Percentiles rank a stretch among this genome's conserved stretches.
Evolutionary conservation across 139 green algal genomes (phyloP).

Genomic region (Pseudopediastrum boryanum): DNA sequence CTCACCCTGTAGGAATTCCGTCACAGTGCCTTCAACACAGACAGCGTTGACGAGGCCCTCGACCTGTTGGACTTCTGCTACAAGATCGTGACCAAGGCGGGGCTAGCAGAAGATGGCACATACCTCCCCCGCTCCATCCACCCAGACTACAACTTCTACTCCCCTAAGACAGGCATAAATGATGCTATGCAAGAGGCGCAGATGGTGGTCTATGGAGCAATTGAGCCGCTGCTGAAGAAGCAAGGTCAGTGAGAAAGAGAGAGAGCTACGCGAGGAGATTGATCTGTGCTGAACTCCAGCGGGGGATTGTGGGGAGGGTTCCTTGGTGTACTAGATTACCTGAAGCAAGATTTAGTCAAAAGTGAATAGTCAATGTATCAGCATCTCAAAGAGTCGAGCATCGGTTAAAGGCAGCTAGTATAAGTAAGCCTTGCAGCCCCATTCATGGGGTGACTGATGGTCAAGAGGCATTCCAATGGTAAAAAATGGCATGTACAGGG

Average conservation of each 20-base stretch:
- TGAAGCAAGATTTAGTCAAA: not conserved
- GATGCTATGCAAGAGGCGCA: slow-evolving; percentile 41
- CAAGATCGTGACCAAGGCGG: slow-evolving; percentile 15
- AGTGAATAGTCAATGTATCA: not conserved
- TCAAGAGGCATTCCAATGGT: no score
- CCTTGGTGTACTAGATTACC: not conserved
- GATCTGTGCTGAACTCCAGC: not conserved
- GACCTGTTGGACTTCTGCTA: slow-evolving; percentile 37
- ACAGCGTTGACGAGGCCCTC: slow-evolving; percentile 32
- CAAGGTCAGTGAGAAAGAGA: slow-evolving; percentile 4
- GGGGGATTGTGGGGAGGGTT: not conserved
- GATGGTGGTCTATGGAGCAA: slow-evolving; percentile 37
- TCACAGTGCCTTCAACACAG: slow-evolving; percentile 32
- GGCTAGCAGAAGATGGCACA: slow-evolving; percentile 31
- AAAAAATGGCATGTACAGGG: no score
- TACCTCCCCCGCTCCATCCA: slow-evolving; percentile 35
- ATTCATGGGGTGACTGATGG: no score
- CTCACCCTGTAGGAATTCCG: slow-evolving; percentile 28
- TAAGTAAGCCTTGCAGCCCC: not conserved
- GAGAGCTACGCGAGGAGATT: not conserved
- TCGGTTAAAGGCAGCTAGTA: not conserved
- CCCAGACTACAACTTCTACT: slow-evolving; percentile 21
- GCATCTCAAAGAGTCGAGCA: not conserved
- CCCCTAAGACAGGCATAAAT: slow-evolving; percentile 11
- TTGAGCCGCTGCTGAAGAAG: slow-evolving; percentile 45